Base-by-base conservation (phyloP, 2,329 filamentous ascomycete species). In the Talaromyces islandicus region DNA sequence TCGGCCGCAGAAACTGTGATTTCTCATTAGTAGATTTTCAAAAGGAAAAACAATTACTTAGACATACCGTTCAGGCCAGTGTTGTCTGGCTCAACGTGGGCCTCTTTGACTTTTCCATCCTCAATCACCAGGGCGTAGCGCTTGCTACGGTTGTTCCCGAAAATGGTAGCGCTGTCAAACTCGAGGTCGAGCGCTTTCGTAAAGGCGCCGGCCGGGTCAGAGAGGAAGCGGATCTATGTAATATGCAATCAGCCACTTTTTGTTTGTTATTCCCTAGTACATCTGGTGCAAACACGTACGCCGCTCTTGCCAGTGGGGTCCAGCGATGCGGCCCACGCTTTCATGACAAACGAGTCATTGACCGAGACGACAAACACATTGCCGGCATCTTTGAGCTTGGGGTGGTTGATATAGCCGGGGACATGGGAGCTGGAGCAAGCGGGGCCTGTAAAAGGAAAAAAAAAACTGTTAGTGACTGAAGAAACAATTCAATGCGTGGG, bases 311-410 rank as follows among this genome's bases (percentile, higher is more conserved):
- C 84, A 6, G 82, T 79, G 11, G 91, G 89, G 74, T 97, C 92
- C 50, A 97, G 82, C 63, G 85, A 81, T 64, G 88, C 84, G 53
- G 79, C 87, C 92, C 92, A 97, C 5, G 92, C 92, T 77, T 95
- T 95, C 84, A 92, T 96, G 52, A 96, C 92, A 73, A 97, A 97
- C 21, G 92, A 85, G 73, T 97, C 93, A 73, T 97, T 97, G 72
- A 97, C 92, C 17, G 90, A 87, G 60, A 97, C 86, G 46, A 97
- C 91, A 70, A 95, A 96, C 52, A 96, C 90, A 69, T 89, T 82
- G 54, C 92, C 92, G 30, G 90, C 91, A 62, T 88, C 81, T 78
- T 90, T 90, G 67, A 95, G 82, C 73, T 88, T 86, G 59, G 88
- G 83, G 72, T 91, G 89, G 71, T 86, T 87, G 75, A 97, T 88